phyloP scores from a whole-genome alignment of 2,329 filamentous ascomycete species.

The Blumeria graminis region DNA sequence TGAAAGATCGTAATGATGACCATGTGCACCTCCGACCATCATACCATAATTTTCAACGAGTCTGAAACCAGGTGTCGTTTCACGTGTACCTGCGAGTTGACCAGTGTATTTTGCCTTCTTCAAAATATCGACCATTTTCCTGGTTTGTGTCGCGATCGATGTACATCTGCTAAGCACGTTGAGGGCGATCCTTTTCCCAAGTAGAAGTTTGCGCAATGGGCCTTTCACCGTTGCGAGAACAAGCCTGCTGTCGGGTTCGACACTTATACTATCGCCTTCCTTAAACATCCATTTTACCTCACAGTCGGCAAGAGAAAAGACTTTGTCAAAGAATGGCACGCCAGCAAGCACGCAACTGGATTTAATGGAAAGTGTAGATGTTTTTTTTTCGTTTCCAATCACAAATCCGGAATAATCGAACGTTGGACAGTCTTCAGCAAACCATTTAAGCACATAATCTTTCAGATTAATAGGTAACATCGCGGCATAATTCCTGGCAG shows the following conservation, averaged over 20 bases:
- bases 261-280: constrained; percentile 48
- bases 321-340: constrained; percentile 83
- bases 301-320: constrained; percentile 77
- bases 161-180: constrained; percentile 82
- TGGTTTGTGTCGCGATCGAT: constrained; percentile 55
- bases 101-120: constrained; percentile 51
- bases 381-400: constrained; percentile 45
- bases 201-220: constrained; percentile 49
- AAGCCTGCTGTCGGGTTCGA: constrained; percentile 26
- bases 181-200: constrained; percentile 82
- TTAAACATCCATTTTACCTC: constrained; percentile 66
- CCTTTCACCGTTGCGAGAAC: constrained; percentile 62
- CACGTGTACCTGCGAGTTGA: constrained; percentile 72
- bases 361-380: constrained; percentile 44
- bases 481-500: background rate
- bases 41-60: constrained; percentile 97
- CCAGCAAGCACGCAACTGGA: constrained; percentile 67
- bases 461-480: constrained; percentile 62
- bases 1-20: constrained; percentile 73
- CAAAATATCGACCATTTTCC: constrained; percentile 28
- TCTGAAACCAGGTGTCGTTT: constrained; percentile 89
- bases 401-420: constrained; percentile 97
- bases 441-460: constrained; percentile 56
- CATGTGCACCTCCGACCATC: constrained; percentile 77
- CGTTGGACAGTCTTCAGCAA: constrained; percentile 85